Evolutionary conservation across 169 alveolate species (phyloP).

Genomic region (Babesia ovis): DNA sequence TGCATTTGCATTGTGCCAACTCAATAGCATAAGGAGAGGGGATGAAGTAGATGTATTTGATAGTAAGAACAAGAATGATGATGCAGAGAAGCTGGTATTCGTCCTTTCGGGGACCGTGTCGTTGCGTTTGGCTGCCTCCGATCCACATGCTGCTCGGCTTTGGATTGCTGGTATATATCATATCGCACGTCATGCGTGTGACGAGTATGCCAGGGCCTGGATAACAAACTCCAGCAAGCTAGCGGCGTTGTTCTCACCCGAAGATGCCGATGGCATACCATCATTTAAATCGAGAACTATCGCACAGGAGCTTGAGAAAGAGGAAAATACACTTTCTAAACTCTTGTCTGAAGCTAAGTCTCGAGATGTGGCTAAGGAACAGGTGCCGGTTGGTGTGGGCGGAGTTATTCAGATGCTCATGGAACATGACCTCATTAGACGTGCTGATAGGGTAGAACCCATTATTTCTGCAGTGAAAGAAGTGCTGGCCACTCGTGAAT

Average conservation of each 20-base stretch:
- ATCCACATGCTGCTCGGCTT: constrained; percentile 12
- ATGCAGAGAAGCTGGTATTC: constrained; percentile 11
- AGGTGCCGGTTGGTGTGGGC: not conserved
- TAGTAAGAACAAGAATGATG: constrained; percentile 10
- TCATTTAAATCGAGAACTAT: constrained; percentile 7
- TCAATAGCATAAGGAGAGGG: constrained; percentile 39
- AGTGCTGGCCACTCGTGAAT: constrained; percentile 20
- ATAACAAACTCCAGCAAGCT: constrained; percentile 38
- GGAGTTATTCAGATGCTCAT: constrained; percentile 26
- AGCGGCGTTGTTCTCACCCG: constrained; percentile 4
- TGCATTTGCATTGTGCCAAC: constrained; percentile 38
- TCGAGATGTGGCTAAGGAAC: not conserved
- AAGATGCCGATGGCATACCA: constrained; percentile 19
- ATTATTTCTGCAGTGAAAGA: constrained; percentile 20
- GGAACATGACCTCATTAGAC: constrained; percentile 12
- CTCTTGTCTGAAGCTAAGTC: not conserved
- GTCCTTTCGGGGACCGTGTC: constrained; percentile 50
- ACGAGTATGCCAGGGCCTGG: constrained; percentile 56
- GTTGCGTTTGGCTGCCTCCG: constrained; percentile 44
- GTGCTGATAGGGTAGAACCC: constrained; percentile 29
- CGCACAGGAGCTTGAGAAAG: constrained; percentile 1
- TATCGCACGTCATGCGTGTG: constrained; percentile 47
- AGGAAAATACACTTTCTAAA: not conserved
- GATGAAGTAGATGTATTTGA: constrained; percentile 47
- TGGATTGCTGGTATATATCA: constrained; percentile 64